Evolutionary conservation across 2,329 filamentous ascomycete genomes (phyloP).

Genomic region (Pestalotiopsis sp.): DNA sequence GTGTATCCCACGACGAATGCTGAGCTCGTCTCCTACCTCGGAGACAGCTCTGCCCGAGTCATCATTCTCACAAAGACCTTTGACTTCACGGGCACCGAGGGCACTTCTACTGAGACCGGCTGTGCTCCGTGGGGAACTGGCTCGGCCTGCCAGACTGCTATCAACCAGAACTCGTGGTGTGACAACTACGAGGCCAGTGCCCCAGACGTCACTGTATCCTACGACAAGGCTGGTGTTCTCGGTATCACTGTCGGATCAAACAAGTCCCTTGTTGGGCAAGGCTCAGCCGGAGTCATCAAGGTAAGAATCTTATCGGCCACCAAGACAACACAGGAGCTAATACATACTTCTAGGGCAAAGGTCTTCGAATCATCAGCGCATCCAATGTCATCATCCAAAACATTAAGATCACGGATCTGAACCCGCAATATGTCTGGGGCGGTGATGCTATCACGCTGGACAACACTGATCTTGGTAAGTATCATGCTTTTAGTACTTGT

Average conservation of each 20-base stretch:
- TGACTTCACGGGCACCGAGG: constrained; percentile 59
- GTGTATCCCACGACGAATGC: constrained; percentile 55
- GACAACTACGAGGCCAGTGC: constrained; percentile 59
- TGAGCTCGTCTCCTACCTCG: constrained; percentile 62
- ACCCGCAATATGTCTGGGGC: constrained; percentile 59
- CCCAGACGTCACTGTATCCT: constrained; percentile 45
- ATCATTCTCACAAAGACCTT: constrained; percentile 61
- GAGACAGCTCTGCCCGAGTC: constrained; percentile 53
- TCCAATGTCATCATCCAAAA: constrained; percentile 64
- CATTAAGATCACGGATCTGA: constrained; percentile 54
- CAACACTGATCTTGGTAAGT: constrained; percentile 36
- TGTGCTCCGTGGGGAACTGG: constrained; percentile 62
- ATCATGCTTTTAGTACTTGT: background rate
- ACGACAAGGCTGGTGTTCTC: constrained; percentile 53
- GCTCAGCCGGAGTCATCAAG: constrained; percentile 55
- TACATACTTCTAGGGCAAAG: constrained; percentile 45
- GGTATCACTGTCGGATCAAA: constrained; percentile 57
- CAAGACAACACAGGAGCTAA: background rate
- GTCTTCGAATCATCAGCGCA: constrained; percentile 49
- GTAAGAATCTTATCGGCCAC: background rate
- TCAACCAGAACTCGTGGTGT: constrained; percentile 63
- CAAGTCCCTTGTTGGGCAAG: constrained; percentile 60
- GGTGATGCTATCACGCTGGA: constrained; percentile 58
- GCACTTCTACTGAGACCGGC: constrained; percentile 52
- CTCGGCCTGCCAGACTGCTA: constrained; percentile 57